Conservation (phyloP, 352 stramenopile species). For the Globisporangium rhizosaccharum region DNA sequence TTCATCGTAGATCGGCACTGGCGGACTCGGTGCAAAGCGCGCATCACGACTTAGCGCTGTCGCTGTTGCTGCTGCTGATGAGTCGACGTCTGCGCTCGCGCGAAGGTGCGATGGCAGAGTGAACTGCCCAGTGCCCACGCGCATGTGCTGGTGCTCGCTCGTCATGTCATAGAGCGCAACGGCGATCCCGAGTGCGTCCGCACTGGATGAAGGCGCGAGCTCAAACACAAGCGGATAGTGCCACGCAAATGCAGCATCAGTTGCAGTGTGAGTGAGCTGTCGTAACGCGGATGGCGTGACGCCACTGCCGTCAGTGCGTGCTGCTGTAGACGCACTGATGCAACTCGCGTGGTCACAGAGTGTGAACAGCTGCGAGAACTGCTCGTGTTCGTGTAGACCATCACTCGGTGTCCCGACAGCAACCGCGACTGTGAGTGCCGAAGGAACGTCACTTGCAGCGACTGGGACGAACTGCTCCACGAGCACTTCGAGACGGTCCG, state of each 20-base stretch:
- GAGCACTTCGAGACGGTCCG: constrained; percentile 18
- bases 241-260: constrained; percentile 13
- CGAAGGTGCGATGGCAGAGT: constrained; percentile 6
- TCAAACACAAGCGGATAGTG: constrained; percentile 24
- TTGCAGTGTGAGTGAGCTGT: constrained; percentile 5
- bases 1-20: constrained; percentile 5
- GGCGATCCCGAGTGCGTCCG: constrained; percentile 6
- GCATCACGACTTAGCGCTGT: neutral
- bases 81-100: neutral
- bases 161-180: constrained; percentile 25
- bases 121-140: constrained; percentile 20
- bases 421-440: constrained; percentile 1
- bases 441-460: neutral
- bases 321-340: neutral
- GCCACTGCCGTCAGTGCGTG: neutral
- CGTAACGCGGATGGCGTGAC: constrained; percentile 2
- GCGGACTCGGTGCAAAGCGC: neutral
- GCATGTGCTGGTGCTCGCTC: constrained; percentile 8
- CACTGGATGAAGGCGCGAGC: neutral
- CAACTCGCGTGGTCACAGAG: neutral
- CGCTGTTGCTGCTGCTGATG: neutral
- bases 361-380: constrained; percentile 5
- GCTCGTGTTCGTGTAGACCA: neutral
- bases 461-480: constrained; percentile 12
- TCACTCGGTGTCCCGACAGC: neutral